Evolutionary conservation across 371 early-diverging fungal species (phyloP), one percentile per base, ranked within the genome.

Genomic region (Apophysomyces elegans): DNA sequence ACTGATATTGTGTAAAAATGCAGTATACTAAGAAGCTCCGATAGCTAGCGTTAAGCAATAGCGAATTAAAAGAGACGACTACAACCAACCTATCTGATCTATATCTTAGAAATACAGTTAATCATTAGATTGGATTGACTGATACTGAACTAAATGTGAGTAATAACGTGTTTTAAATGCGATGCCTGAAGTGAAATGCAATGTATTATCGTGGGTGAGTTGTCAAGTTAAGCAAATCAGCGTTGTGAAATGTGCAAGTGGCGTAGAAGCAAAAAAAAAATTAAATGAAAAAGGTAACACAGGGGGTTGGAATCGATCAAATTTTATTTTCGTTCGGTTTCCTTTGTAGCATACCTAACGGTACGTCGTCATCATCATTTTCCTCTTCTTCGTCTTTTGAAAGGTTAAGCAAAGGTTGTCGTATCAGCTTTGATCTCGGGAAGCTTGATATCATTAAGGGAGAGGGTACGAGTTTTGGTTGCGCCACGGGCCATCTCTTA

Each of bases 31-130:
- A 26, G 2, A 26, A 3, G 32, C 32, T 26, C 3, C 0, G 32
- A 26, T 26, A 26, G 32, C 32, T 26, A 26, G 32, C 32, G 3
- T 26, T 26, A 3, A 26, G 32, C 32, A 26, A 26, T 26, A 26
- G 2, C 32, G 32, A 26, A 26, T 26, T 26, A 26, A 26, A 2
- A 2, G 32, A 26, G 32, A 26, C 32, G 2, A 26, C 32, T 26
- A 26, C 32, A 26, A 3, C 32, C 32, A 26, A 26, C 32, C 32
- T 26, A 2, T 26, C 32, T 2, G 32, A 26, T 26, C 32, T 21
- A 39, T 41, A 39, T 56, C 6, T 44, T 56, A 38, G 56, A n/a
- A 37, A 35, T 32, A 50, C n/a, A 9, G 72, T 93, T 68, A 45
- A 45, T 45, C 46, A 7, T 45, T 5, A 4, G 14, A 43, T 14